These are phyloP conservation scores for Chlorella sp. DNA, from an alignment of 139 green algal genomes.

Conservation along the genomic window DNA sequence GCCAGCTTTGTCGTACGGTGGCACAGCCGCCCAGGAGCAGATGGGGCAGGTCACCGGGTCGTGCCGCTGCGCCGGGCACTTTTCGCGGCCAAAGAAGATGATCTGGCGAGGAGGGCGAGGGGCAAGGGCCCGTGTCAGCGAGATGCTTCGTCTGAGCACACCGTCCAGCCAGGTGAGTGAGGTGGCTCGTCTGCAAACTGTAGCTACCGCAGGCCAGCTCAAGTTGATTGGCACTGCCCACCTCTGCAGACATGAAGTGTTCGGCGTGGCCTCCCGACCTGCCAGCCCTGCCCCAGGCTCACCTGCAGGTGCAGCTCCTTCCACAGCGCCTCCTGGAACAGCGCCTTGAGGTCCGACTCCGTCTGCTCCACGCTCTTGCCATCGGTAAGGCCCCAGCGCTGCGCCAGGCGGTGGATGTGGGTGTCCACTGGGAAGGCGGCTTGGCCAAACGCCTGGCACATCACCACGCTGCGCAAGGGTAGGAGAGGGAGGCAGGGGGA, in stretches of 20 bases:
- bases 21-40: conserved; percentile 83
- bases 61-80: conserved; percentile 83
- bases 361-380: conserved; percentile 87
- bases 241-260: too few species aligned
- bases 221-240: too few species aligned
- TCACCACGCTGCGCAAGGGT: neutral
- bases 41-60: conserved; percentile 77
- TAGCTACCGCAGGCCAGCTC: too few species aligned
- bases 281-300: neutral
- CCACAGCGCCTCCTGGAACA: conserved; percentile 72
- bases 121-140: too few species aligned
- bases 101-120: conserved; percentile 65
- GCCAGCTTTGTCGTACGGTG: conserved; percentile 44
- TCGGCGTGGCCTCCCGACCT: too few species aligned
- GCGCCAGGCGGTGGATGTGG: conserved; percentile 86
- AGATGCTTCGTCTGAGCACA: too few species aligned
- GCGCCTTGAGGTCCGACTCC: conserved; percentile 81
- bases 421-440: conserved; percentile 92
- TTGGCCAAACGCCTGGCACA: conserved; percentile 46
- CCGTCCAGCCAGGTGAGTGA: too few species aligned
- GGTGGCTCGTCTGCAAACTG: too few species aligned
- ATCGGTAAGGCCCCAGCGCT: conserved; percentile 71
- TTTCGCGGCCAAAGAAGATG: conserved; percentile 88
- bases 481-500: neutral
- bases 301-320: conserved; percentile 60